These are phyloP conservation scores for Xylariaceae sp. DNA, from an alignment of 2,329 filamentous ascomycete genomes.

Conservation along the genomic window DNA sequence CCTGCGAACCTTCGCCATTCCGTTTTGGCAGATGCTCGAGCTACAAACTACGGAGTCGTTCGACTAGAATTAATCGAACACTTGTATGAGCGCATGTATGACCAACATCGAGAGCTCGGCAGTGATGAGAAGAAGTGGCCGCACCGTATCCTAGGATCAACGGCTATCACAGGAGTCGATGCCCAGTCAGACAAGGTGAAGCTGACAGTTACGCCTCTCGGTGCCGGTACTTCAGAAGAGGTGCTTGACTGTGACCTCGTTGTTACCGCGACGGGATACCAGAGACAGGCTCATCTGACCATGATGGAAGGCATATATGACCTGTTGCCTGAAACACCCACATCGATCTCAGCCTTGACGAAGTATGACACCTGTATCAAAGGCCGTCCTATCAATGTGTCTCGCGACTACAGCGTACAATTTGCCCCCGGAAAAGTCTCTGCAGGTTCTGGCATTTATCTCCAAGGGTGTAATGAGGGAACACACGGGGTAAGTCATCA, in stretches of 20 bases:
- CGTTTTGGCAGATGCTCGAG: conserved; percentile 66
- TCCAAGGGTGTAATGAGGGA: conserved; percentile 90
- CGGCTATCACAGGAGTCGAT: conserved; percentile 64
- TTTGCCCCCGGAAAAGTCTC: conserved; percentile 68
- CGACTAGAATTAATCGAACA: conserved; percentile 85
- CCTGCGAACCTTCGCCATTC: conserved; percentile 59
- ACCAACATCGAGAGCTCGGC: conserved; percentile 71
- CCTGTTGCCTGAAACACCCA: conserved; percentile 56
- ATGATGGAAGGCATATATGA: conserved; percentile 67
- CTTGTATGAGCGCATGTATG: conserved; percentile 84
- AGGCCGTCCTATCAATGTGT: conserved; percentile 49
- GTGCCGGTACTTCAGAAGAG: conserved; percentile 45
- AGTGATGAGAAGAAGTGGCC: conserved; percentile 73
- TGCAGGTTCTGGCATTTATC: conserved; percentile 76
- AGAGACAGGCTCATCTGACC: conserved; percentile 71
- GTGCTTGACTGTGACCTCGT: conserved; percentile 74
- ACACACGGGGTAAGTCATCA: conserved; percentile 77
- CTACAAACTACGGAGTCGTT: conserved; percentile 94
- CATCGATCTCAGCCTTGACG: conserved; percentile 14
- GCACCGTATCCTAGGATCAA: conserved; percentile 72
- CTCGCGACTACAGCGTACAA: conserved; percentile 74
- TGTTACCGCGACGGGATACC: conserved; percentile 85
- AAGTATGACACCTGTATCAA: conserved; percentile 46
- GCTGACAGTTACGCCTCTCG: conserved; percentile 55
- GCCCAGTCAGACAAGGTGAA: conserved; percentile 50